Conservation (phyloP, 768 basidiomycete species). For the Asterophora lycoperdoides region DNA sequence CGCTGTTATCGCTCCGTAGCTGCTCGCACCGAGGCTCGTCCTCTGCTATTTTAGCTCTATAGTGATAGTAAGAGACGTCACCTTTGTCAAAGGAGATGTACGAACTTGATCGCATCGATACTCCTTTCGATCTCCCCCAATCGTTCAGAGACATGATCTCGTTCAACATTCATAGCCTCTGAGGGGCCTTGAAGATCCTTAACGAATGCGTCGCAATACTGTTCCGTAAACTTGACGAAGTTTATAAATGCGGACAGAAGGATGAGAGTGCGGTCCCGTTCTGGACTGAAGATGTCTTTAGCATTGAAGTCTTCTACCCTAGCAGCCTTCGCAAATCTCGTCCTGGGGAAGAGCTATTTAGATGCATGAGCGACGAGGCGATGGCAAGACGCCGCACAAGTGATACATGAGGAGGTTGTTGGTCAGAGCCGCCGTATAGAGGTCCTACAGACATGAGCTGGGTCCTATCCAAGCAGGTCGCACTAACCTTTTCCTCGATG, state of each 20-base stretch:
- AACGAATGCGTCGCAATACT: constrained; percentile 58
- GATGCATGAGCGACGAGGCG: background rate
- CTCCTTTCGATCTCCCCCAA: constrained; percentile 46
- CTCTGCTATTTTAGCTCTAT: constrained; percentile 58
- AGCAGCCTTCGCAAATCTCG: constrained; percentile 69
- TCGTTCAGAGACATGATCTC: constrained; percentile 52
- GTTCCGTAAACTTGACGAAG: constrained; percentile 85
- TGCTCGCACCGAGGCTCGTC: constrained; percentile 67
- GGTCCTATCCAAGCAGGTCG: background rate
- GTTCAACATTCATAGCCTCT: constrained; percentile 51
- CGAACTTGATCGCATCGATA: constrained; percentile 56
- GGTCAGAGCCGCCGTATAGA: constrained; percentile 55
- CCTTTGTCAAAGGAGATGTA: background rate
- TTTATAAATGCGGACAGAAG: constrained; percentile 89
- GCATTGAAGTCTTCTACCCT: constrained; percentile 74
- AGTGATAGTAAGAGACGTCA: background rate
- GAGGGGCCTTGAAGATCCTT: constrained; percentile 59
- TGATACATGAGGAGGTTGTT: constrained; percentile 68
- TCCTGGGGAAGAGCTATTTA: constrained; percentile 31
- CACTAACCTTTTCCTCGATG: constrained; percentile 50
- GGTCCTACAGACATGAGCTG: constrained; percentile 43
- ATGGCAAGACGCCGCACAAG: constrained; percentile 40
- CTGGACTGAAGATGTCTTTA: constrained; percentile 69
- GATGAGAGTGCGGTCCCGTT: constrained; percentile 66
- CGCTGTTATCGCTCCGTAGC: constrained; percentile 55